Conservation (phyloP, 306 rosid genomes). For the Cicer pinnatifidum region DNA sequence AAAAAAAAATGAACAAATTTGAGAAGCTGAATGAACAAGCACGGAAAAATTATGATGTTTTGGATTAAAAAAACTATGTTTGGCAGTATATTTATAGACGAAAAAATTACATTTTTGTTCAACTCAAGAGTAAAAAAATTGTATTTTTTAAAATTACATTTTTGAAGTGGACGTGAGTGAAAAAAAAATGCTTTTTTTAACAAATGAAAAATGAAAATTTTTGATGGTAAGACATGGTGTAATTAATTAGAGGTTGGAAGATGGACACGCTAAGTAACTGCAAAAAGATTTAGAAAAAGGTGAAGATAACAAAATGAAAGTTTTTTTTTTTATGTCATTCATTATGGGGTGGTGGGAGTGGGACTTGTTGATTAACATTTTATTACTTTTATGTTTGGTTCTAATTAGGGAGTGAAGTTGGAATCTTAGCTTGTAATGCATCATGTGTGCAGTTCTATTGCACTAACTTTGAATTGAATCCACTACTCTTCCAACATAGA, state of each 20-base stretch:
- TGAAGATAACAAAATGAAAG: constrained; percentile 10
- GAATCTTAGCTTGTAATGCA: constrained; percentile 46
- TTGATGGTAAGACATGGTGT: constrained; percentile 23
- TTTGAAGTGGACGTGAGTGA: too few relatives aligned
- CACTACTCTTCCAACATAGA: background rate
- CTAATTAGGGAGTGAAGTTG: constrained; percentile 4
- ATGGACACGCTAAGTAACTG: constrained; percentile 49
- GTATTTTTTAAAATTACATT: too few relatives aligned
- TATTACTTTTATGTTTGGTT: background rate
- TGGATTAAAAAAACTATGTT: too few relatives aligned
- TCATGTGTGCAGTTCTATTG: constrained; percentile 19
- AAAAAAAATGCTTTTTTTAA: too few relatives aligned
- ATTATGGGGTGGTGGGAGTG: constrained; percentile 17
- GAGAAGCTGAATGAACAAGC: too few relatives aligned
- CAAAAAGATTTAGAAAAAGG: constrained; percentile 19
- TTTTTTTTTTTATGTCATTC: background rate
- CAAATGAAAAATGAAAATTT: background rate
- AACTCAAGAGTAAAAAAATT: too few relatives aligned
- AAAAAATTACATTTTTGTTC: too few relatives aligned
- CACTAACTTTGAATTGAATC: constrained; percentile 37
- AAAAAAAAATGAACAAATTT: too few relatives aligned
- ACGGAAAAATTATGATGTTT: too few relatives aligned
- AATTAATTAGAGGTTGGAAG: constrained; percentile 49
- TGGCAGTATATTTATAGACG: too few relatives aligned
- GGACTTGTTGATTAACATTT: background rate